Conservation (phyloP, 306 rosid species). For the Luffa aegyptiaca region DNA sequence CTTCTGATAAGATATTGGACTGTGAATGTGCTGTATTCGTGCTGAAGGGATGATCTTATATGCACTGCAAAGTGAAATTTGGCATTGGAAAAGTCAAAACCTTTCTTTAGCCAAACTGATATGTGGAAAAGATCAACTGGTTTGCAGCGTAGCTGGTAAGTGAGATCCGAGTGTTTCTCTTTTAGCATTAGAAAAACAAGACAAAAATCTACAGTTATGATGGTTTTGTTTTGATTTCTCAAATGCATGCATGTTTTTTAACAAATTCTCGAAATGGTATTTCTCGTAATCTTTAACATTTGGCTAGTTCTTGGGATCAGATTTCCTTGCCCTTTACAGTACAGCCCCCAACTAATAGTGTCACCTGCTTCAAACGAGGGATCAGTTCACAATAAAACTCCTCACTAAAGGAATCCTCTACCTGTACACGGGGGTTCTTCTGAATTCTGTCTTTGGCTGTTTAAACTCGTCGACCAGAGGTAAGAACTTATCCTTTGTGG, state of each 20-base stretch:
- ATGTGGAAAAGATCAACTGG: not conserved
- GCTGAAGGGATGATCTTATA: conserved; percentile 67
- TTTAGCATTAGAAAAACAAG: not conserved
- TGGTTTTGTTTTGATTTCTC: not conserved
- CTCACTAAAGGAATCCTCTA: too few species aligned
- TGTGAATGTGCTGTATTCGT: conserved; percentile 76
- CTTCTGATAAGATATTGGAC: conserved; percentile 75
- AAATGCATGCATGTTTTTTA: not conserved
- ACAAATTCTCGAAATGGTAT: not conserved
- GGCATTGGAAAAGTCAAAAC: not conserved
- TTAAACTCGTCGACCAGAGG: not conserved
- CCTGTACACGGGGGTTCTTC: too few species aligned
- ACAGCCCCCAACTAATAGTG: not conserved
- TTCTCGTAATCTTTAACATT: not conserved
- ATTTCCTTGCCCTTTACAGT: not conserved
- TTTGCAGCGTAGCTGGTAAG: not conserved
- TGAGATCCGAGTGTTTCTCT: not conserved
- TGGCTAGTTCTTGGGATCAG: not conserved
- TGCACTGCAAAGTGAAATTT: conserved; percentile 74
- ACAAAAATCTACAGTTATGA: not conserved
- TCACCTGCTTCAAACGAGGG: not conserved
- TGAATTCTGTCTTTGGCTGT: too few species aligned
- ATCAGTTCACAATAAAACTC: too few species aligned
- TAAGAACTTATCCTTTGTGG: not conserved
- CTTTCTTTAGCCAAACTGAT: not conserved